These are phyloP conservation scores for Eudorina sp. DNA, from an alignment of 139 green algal species.

Conservation along the genomic window DNA sequence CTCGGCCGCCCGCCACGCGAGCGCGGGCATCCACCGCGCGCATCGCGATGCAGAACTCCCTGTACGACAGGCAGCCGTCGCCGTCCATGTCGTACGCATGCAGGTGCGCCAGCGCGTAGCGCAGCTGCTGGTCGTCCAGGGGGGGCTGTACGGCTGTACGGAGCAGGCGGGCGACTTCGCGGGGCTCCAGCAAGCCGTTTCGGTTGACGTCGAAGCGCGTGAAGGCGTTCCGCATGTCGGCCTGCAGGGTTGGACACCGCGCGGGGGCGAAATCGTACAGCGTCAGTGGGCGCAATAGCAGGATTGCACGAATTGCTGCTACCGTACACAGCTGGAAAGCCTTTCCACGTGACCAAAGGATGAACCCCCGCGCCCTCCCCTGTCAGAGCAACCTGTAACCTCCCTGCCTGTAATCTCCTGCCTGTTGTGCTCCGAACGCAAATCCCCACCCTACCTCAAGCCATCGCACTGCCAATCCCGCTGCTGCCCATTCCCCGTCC, in stretches of 20 bases:
- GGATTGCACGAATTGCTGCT: too few relatives aligned
- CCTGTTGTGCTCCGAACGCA: too few relatives aligned
- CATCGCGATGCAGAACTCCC: constrained; percentile 54
- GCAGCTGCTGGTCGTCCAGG: constrained; percentile 41
- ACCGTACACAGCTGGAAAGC: too few relatives aligned
- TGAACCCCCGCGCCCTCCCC: too few relatives aligned
- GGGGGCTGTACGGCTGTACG: constrained; percentile 11
- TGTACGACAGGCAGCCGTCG: constrained; percentile 43
- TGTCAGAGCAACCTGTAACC: too few relatives aligned
- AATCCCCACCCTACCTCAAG: too few relatives aligned
- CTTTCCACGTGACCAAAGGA: too few relatives aligned
- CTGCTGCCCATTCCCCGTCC: too few relatives aligned
- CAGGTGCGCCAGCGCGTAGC: constrained; percentile 48
- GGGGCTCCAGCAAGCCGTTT: constrained; percentile 48
- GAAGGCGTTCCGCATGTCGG: constrained; percentile 44
- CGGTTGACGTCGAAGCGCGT: constrained; percentile 37
- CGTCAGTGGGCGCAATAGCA: too few relatives aligned
- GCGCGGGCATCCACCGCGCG: constrained; percentile 42
- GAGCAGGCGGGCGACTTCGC: constrained; percentile 47
- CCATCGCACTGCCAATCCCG: too few relatives aligned
- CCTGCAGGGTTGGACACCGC: background rate
- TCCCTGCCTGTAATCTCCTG: too few relatives aligned
- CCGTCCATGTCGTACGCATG: constrained; percentile 57
- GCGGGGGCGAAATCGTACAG: background rate
- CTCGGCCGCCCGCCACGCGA: background rate